Base-by-base conservation (phyloP, 345 rosid genomes). In the Fremontodendron californicum region DNA sequence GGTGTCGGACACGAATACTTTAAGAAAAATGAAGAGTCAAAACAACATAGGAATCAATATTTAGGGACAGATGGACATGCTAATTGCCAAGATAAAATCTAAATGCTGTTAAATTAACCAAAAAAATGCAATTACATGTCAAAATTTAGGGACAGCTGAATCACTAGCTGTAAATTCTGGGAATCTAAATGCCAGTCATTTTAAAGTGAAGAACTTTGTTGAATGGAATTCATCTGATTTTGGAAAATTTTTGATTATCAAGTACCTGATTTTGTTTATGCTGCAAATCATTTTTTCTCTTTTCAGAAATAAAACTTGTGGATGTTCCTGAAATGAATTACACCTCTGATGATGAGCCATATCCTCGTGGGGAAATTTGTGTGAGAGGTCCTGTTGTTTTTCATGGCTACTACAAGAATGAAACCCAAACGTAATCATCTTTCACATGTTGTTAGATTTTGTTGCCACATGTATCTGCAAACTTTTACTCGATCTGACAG, bases 301-400 rank as follows among this genome's bases (percentile, higher is more conserved):
- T 83, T 84, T 78, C 83, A 94, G 97, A 94, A 89, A 79, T 94
- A 72, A 94, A 92, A 84, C 93, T 92, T 37, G 89, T 92, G 78
- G 98, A 94, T 77, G 94, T 92, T 85, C 96, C 92, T 19, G 98
- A 94, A 86, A 94, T 94, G 98, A 92, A 94, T 76, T 92, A 94
- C 84, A 90, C 91, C 39, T 89, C 94, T 3, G 91, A 92, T 5
- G 93, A 94, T 86, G 90, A 90, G 81, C 98, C 98, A 18, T 76
- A 90, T 88, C 96, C 98, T 72, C 93, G 94, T 78, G 98, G 98
- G 39, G 97, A 94, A 82, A 90, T 92, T 57, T 94, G 97, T 76
- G 93, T 92, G 78, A 85, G 97, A 83, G 98, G 98, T 74, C 94
- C 96, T 45, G 91, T 69, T 76, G 80, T 92, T 71, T 94, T 94